These are phyloP conservation scores for Pythium aquatile DNA, from an alignment of 352 stramenopile genomes.

Conservation along the genomic window DNA sequence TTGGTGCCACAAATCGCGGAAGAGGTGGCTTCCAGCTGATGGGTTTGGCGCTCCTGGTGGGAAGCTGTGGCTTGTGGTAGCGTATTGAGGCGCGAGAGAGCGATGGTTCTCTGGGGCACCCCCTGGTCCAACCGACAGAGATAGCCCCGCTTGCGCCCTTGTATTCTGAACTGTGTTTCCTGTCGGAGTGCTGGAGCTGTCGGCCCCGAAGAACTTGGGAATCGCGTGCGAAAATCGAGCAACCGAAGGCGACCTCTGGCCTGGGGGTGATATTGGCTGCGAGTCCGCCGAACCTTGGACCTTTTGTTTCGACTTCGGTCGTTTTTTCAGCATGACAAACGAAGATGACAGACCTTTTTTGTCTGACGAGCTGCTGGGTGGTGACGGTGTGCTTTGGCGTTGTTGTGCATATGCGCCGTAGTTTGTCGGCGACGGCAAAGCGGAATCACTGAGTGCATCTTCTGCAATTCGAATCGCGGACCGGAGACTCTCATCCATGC, in stretches of 20 bases:
- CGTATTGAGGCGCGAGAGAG: background rate
- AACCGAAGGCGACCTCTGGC: conserved; percentile 24
- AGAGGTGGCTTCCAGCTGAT: conserved; percentile 39
- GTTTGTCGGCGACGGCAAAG: conserved; percentile 1
- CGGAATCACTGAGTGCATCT: conserved; percentile 16
- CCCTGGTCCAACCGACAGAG: background rate
- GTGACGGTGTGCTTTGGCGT: conserved; percentile 15
- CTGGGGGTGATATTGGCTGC: conserved; percentile 12
- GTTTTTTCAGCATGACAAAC: conserved; percentile 29
- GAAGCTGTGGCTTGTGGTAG: background rate
- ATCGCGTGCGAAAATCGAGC: conserved; percentile 30
- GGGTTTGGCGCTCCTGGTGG: conserved; percentile 1
- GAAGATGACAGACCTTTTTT: conserved; percentile 20
- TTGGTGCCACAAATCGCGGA: conserved; percentile 79
- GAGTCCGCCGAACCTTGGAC: conserved; percentile 5
- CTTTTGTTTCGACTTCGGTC: conserved; percentile 19
- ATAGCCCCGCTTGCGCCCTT: background rate
- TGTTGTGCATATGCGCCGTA: background rate
- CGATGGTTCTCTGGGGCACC: background rate
- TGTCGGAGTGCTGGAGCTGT: conserved; percentile 16
- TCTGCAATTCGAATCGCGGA: conserved; percentile 23
- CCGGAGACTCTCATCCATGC: conserved; percentile 5
- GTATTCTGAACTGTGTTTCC: background rate
- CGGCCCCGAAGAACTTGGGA: conserved; percentile 29
- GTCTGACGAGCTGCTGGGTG: conserved; percentile 8